Conservation (phyloP, 306 rosid species). For the Cucumis cinereus region DNA sequence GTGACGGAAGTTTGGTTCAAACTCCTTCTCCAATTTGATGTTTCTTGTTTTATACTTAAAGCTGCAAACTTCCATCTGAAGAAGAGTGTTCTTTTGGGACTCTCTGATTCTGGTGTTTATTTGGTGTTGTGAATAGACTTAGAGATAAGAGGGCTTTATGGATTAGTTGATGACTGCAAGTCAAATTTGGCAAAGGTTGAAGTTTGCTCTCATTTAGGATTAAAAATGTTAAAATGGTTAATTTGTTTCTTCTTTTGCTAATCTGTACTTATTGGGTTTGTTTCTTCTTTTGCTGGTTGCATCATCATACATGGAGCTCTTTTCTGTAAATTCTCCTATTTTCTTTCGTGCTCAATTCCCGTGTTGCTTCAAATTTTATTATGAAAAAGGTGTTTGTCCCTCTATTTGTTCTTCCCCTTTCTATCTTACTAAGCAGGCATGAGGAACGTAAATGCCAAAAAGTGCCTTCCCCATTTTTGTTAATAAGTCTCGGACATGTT, state of each 20-base stretch:
- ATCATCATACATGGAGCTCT: not conserved
- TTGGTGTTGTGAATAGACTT: not conserved
- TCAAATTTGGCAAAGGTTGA: not conserved
- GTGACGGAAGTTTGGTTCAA: not conserved
- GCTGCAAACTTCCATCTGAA: not conserved
- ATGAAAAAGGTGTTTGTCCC: not conserved
- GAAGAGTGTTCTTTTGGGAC: not conserved
- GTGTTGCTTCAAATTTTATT: not conserved
- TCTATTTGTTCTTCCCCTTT: not conserved
- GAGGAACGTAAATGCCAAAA: not conserved
- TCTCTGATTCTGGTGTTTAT: not conserved
- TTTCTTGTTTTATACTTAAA: not conserved
- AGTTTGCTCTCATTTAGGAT: not conserved
- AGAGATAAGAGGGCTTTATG: not conserved
- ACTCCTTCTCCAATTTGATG: not conserved
- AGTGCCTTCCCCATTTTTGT: not conserved
- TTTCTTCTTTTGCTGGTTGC: not conserved
- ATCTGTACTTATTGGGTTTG: not conserved
- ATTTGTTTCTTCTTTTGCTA: not conserved
- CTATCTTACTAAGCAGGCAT: not conserved
- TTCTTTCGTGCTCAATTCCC: not conserved
- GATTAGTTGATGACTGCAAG: not conserved
- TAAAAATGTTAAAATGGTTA: not conserved
- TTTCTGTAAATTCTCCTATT: not conserved
- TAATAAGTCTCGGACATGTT: not conserved